Conservation (phyloP, 2,329 filamentous ascomycete genomes). For the Aspergillus tamarii region DNA sequence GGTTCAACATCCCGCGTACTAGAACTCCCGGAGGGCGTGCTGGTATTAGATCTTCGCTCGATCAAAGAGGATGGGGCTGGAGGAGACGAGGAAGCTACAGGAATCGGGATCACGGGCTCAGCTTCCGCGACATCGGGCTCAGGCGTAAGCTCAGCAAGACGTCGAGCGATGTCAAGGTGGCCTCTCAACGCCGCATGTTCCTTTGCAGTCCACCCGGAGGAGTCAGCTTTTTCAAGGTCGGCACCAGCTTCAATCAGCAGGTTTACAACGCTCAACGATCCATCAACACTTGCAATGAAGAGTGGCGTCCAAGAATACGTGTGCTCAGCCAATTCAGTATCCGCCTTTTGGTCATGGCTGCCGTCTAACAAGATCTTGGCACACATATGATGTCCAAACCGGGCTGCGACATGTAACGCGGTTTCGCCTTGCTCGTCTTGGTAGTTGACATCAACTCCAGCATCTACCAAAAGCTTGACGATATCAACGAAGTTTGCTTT, state of each 20-base stretch:
- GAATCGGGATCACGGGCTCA: constrained; percentile 36
- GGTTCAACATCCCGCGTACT: constrained; percentile 63
- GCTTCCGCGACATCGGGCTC: constrained; percentile 38
- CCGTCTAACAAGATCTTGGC: constrained; percentile 75
- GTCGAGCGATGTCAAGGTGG: constrained; percentile 77
- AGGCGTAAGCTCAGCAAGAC: constrained; percentile 63
- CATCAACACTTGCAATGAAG: constrained; percentile 89
- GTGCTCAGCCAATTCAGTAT: constrained; percentile 78
- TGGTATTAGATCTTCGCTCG: constrained; percentile 46
- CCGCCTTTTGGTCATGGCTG: constrained; percentile 68
- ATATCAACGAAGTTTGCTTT: constrained; percentile 85
- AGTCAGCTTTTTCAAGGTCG: constrained; percentile 73
- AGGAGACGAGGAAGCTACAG: constrained; percentile 40
- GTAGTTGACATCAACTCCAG: constrained; percentile 91
- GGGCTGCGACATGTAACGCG: constrained; percentile 86
- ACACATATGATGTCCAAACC: constrained; percentile 82
- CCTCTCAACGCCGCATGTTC: constrained; percentile 91
- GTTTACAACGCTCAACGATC: constrained; percentile 73
- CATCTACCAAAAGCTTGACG: constrained; percentile 83
- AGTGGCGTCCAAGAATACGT: constrained; percentile 95
- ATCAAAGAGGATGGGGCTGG: constrained; percentile 43
- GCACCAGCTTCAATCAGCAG: constrained; percentile 78
- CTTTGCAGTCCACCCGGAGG: constrained; percentile 89
- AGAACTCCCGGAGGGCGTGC: constrained; percentile 44
- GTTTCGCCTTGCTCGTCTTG: constrained; percentile 89